Conservation (phyloP, 2,329 filamentous ascomycete species). For the Canariomyces notabilis region DNA sequence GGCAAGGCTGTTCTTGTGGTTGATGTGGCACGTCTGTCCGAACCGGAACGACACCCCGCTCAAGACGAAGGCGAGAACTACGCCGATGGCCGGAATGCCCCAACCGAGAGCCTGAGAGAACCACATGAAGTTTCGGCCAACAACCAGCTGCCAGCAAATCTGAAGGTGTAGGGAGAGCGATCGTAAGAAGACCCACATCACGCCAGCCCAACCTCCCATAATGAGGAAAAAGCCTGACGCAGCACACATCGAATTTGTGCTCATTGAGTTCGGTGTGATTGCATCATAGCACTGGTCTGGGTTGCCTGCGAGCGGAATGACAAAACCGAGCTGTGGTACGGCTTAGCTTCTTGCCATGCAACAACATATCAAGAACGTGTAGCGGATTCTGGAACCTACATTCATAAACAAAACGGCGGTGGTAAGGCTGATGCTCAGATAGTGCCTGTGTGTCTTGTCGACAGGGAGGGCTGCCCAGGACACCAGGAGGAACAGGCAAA, state of each 20-base stretch:
- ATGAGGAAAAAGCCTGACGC: constrained; percentile 83
- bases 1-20: constrained; percentile 75
- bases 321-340: constrained; percentile 68
- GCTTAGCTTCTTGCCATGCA: background rate
- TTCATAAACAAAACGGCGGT: constrained; percentile 72
- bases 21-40: constrained; percentile 88
- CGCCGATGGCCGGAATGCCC: constrained; percentile 72
- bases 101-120: constrained; percentile 74
- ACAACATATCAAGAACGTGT: background rate
- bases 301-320: constrained; percentile 74
- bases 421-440: constrained; percentile 83
- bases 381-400: constrained; percentile 45
- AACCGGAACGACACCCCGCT: constrained; percentile 95
- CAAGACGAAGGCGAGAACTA: constrained; percentile 70
- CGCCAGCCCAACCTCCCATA: constrained; percentile 75
- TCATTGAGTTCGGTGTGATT: constrained; percentile 94
- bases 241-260: constrained; percentile 73
- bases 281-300: constrained; percentile 80
- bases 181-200: constrained; percentile 88
- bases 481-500: constrained; percentile 69
- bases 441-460: constrained; percentile 87
- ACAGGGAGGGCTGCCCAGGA: constrained; percentile 78
- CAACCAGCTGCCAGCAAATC: constrained; percentile 93
- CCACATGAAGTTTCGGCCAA: constrained; percentile 87
- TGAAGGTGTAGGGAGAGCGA: constrained; percentile 91